Evolutionary conservation across 1,284 basidiomycete genomes (phyloP).

Genomic region (Austroboletus novae-zelandiae): DNA sequence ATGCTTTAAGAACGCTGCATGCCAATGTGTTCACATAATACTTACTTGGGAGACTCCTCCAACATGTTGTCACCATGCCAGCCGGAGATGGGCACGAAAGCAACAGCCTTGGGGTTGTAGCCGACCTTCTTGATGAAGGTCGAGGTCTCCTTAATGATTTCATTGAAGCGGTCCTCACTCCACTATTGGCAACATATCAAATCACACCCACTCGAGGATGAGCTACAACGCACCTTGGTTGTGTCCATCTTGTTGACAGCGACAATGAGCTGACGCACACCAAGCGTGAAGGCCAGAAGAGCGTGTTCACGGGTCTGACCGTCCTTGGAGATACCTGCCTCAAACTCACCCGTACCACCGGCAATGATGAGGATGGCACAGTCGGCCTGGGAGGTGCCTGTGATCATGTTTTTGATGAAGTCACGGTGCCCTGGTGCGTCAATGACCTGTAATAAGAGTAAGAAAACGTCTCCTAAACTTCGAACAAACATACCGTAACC

Average conservation of each 20-base stretch:
- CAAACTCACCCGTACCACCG: slow-evolving; percentile 99
- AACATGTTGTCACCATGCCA: slow-evolving; percentile 99
- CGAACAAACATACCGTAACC: slow-evolving; percentile 66
- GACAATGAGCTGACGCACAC: slow-evolving; percentile 99
- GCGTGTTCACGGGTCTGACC: slow-evolving; percentile 99
- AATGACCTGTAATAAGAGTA: slow-evolving; percentile 64
- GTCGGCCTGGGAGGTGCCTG: slow-evolving; percentile 99
- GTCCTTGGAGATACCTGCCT: slow-evolving; percentile 99
- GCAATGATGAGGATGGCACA: slow-evolving; percentile 99
- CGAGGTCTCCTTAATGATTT: slow-evolving; percentile 99
- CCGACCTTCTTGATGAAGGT: slow-evolving; percentile 99
- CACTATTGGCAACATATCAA: slow-evolving; percentile 53
- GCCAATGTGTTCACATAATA: slow-evolving; percentile 7
- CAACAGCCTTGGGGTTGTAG: slow-evolving; percentile 98
- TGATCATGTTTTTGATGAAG: slow-evolving; percentile 99
- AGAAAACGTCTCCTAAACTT: slow-evolving; percentile 5
- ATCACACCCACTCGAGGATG: neutral
- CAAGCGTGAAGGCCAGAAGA: slow-evolving; percentile 98
- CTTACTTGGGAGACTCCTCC: slow-evolving; percentile 91
- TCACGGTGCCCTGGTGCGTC: slow-evolving; percentile 99
- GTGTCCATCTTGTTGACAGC: slow-evolving; percentile 99
- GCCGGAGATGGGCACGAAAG: slow-evolving; percentile 99
- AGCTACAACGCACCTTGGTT: slow-evolving; percentile 63
- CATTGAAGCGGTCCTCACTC: slow-evolving; percentile 99
- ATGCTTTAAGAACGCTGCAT: slow-evolving; percentile 8